Conservation (phyloP, 1,139 yeast species). For the Zhuliangozyma blackwelliae region DNA sequence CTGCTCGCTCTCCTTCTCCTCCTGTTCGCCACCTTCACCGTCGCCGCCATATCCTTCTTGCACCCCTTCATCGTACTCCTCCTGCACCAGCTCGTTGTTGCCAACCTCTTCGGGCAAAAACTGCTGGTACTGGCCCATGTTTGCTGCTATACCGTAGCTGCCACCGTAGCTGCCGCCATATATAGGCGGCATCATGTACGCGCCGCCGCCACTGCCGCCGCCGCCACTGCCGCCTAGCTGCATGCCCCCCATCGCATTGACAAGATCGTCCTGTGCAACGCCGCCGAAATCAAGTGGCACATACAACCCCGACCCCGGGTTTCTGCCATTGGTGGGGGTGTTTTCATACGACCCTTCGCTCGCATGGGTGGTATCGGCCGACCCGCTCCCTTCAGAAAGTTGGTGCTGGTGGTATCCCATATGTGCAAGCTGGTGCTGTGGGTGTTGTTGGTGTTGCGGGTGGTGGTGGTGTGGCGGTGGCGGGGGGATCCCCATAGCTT, state of each 20-base stretch:
- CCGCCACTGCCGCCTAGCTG: constrained; percentile 9
- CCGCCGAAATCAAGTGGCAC: neutral
- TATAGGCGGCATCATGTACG: constrained; percentile 11
- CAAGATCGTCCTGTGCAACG: constrained; percentile 12
- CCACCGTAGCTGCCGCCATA: constrained; percentile 7
- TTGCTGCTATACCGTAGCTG: constrained; percentile 5
- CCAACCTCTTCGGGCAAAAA: constrained; percentile 6
- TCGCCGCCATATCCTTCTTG: neutral
- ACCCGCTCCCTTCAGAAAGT: constrained; percentile 4
- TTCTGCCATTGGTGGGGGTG: constrained; percentile 1
- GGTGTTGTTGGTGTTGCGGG: constrained; percentile 4
- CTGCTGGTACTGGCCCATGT: constrained; percentile 8
- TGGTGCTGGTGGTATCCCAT: neutral
- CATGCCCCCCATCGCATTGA: constrained; percentile 16
- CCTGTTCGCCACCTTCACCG: neutral
- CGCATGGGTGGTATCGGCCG: constrained; percentile 5
- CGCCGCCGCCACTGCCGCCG: constrained; percentile 2
- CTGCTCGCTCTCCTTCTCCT: neutral
- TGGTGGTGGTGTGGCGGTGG: constrained; percentile 7
- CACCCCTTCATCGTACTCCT: neutral
- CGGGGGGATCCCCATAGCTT: constrained; percentile 12
- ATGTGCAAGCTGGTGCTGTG: neutral
- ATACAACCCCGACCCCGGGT: neutral
- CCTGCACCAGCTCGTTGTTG: no score
- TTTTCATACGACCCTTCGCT: constrained; percentile 2